Percentiles rank a stretch among this genome's conserved stretches.
Conservation (phyloP, 306 rosid species). For the Medicago ruthenica region DNA sequence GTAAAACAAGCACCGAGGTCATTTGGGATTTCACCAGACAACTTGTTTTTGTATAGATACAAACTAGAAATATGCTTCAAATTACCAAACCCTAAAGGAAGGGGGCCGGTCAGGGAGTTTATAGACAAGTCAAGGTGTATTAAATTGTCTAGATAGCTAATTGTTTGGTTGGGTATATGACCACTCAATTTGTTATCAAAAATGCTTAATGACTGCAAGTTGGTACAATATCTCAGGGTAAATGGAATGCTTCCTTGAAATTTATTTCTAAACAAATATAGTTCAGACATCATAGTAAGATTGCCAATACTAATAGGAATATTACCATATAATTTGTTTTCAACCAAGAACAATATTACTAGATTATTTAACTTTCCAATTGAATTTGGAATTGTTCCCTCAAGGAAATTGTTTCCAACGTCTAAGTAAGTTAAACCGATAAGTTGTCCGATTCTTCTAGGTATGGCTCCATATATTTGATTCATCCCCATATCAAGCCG, state of each 20-base stretch:
- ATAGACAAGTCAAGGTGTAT: not conserved
- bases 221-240: constrained; percentile 26
- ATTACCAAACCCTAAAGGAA: constrained; percentile 41
- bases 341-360: not conserved
- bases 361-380: constrained; percentile 38
- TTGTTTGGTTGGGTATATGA: constrained; percentile 26
- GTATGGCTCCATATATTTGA: constrained; percentile 41
- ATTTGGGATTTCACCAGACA: constrained; percentile 39
- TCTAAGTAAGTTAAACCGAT: not conserved
- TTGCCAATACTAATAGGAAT: constrained; percentile 33
- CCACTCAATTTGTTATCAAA: constrained; percentile 19
- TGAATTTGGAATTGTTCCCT: constrained; percentile 43
- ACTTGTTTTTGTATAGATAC: not conserved
- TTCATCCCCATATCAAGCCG: not conserved
- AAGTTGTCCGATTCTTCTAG: constrained; percentile 41
- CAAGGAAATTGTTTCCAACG: not conserved
- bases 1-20: constrained; percentile 27
- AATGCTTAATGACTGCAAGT: not conserved
- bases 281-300: constrained; percentile 28
- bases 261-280: not conserved
- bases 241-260: constrained; percentile 44
- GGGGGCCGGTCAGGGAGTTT: constrained; percentile 25
- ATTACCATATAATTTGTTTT: constrained; percentile 25
- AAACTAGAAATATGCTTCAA: constrained; percentile 25
- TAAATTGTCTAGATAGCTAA: constrained; percentile 15